phyloP scores from a whole-genome alignment of 2,329 filamentous ascomycete genomes.

The Cercospora sesami region DNA sequence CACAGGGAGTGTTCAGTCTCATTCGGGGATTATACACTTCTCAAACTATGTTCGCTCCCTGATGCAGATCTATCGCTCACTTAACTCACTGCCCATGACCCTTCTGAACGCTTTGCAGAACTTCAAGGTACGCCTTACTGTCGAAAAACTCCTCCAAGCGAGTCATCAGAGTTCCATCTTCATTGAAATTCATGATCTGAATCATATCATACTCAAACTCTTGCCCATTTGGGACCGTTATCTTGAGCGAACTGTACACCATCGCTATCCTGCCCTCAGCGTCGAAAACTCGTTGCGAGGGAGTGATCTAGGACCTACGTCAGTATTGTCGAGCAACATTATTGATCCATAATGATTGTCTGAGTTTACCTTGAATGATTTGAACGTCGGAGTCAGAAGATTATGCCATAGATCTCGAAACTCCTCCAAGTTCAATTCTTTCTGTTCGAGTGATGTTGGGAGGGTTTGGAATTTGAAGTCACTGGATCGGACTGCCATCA shows the following conservation, averaged over 20 bases:
- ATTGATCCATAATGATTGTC: background rate
- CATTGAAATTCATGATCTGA: slow-evolving; percentile 1
- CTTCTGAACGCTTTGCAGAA: background rate
- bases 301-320: background rate
- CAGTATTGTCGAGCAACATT: background rate
- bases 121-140: slow-evolving; percentile 4
- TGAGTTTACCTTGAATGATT: background rate
- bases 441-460: background rate
- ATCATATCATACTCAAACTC: slow-evolving; percentile 6
- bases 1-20: too few species aligned
- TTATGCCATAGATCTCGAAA: background rate
- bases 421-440: background rate
- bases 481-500: background rate
- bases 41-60: too few species aligned
- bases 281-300: background rate
- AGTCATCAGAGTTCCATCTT: background rate
- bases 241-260: background rate
- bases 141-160: slow-evolving; percentile 10
- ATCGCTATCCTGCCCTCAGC: background rate
- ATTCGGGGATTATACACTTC: too few species aligned
- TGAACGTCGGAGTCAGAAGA: background rate
- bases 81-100: background rate
- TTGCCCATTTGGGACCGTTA: background rate
- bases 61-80: background rate
- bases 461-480: slow-evolving; percentile 6